Base-by-base conservation (phyloP, 225 moss, liverwort and hornwort genomes). In the Marchantia paleacea region DNA sequence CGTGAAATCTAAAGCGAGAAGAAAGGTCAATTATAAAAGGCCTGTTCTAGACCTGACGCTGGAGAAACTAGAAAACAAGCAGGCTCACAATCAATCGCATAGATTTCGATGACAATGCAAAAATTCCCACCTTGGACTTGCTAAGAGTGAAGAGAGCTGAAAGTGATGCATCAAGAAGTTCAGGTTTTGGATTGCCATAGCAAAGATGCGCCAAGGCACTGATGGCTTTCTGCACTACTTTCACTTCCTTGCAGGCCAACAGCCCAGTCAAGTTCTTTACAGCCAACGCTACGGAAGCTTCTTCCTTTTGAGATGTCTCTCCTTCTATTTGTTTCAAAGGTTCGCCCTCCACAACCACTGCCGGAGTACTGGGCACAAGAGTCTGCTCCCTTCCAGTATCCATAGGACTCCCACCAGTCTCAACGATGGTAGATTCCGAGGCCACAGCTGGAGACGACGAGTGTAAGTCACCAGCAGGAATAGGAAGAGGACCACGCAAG, bases 131-230 rank as follows among this genome's bases (percentile, higher is more conserved):
- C 92, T 99, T 95, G 25, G 91, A 92, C 85, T 91, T 94, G 91
- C 90, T 92, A 29, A 92, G 86, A 80, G 91, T 86, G 80, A 99
- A 99, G 28, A 99, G 89, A 51, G 92, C 90, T 75, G 89, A 76
- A 65, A 99, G 90, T 53, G 91, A 84, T 80, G 94, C 89, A 82
- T 83, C 86, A 28, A 91, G 89, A 80, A 99, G 94, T 84, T 94
- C 94, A 29, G 84, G 72, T 72, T 83, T 91, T 77, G 91, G 78
- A 55, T 95, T 85, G 73, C 99, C 94, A 86, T 92, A 94, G 78
- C 95, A 99, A 52, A 99, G 81, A 87, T 99, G 99, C n/a, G 95
- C 99, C 25, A 95, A 85, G n/a, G 94, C 84, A 76, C 95, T 80
- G 51, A 89, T 87, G 50, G 89, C 92, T 82, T 95, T 99, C 71